These are phyloP conservation scores for Epichloe sibirici DNA, from an alignment of 2,329 filamentous ascomycete species.

Conservation along the genomic window DNA sequence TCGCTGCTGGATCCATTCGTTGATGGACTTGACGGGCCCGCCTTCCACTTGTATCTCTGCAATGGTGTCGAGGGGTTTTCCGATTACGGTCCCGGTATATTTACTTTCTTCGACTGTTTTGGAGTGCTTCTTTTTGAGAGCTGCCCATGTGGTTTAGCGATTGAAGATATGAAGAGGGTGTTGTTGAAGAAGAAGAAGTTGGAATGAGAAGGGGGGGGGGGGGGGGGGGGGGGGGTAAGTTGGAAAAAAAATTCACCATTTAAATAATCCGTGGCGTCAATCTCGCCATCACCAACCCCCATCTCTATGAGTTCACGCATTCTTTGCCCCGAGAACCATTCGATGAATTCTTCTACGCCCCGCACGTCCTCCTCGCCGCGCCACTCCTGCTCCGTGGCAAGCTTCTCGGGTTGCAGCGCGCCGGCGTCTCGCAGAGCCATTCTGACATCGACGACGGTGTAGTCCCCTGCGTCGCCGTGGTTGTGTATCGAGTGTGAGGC, in stretches of 20 bases:
- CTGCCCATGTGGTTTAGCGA: conserved; percentile 24
- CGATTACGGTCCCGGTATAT: conserved; percentile 74
- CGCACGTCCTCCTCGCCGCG: conserved; percentile 61
- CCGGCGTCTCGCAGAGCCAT: conserved; percentile 77
- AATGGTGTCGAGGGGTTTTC: conserved; percentile 53
- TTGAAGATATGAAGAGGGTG: neutral
- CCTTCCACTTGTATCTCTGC: conserved; percentile 69
- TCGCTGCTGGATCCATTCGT: conserved; percentile 25
- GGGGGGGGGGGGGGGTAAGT: neutral
- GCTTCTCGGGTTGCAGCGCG: conserved; percentile 55
- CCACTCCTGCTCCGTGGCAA: conserved; percentile 57
- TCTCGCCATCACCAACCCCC: conserved; percentile 57
- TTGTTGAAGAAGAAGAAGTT: neutral
- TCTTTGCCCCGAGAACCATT: conserved; percentile 62
- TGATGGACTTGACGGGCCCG: conserved; percentile 32
- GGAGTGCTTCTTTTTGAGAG: conserved; percentile 83
- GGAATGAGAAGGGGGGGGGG: neutral
- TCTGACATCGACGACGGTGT: conserved; percentile 59
- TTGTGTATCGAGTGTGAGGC: conserved; percentile 59
- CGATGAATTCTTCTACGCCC: conserved; percentile 65
- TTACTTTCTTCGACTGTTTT: conserved; percentile 80
- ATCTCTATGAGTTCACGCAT: conserved; percentile 74
- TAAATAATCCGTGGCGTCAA: conserved; percentile 57
- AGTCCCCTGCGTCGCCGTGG: conserved; percentile 40
- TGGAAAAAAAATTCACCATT: conserved; percentile 26